Percentiles rank a stretch among this genome's conserved stretches.
Evolutionary conservation across 108 stramenopile genomes (phyloP).

Genomic region (Nannochloropsis gaditana): DNA sequence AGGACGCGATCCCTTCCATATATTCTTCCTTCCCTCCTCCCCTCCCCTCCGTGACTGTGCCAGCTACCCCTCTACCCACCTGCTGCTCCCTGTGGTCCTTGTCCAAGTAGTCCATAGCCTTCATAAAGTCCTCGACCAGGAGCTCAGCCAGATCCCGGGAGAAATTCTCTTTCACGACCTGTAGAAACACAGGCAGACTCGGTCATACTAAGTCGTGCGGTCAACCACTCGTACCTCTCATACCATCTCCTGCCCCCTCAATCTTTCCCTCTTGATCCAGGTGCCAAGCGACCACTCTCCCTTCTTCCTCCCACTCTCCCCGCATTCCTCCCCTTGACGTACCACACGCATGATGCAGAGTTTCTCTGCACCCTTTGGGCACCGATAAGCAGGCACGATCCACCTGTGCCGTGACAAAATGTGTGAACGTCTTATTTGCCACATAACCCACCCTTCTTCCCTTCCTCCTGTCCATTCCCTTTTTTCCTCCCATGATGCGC

Average conservation of each 20-base stretch:
- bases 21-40: not conserved
- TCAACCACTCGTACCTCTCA: no score
- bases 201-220: no score
- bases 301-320: not conserved
- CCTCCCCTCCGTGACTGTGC: not conserved
- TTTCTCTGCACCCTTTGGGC: slow-evolving; percentile 36
- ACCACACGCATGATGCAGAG: slow-evolving; percentile 40
- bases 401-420: slow-evolving; percentile 20
- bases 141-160: slow-evolving; percentile 24
- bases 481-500: not conserved
- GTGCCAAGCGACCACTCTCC: no score
- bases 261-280: no score
- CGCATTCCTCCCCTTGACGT: not conserved
- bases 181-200: not conserved
- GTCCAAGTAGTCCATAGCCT: slow-evolving; percentile 18
- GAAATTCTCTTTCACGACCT: slow-evolving; percentile 24
- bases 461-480: not conserved
- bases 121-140: slow-evolving; percentile 21
- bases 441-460: not conserved
- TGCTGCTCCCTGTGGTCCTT: slow-evolving; percentile 8
- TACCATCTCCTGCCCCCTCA: no score
- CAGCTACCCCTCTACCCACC: not conserved
- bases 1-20: no score
- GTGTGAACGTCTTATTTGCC: not conserved
- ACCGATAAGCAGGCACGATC: slow-evolving; percentile 40